Conservation (phyloP, 129 eudicot species). For the Flaveria ramosissima region DNA sequence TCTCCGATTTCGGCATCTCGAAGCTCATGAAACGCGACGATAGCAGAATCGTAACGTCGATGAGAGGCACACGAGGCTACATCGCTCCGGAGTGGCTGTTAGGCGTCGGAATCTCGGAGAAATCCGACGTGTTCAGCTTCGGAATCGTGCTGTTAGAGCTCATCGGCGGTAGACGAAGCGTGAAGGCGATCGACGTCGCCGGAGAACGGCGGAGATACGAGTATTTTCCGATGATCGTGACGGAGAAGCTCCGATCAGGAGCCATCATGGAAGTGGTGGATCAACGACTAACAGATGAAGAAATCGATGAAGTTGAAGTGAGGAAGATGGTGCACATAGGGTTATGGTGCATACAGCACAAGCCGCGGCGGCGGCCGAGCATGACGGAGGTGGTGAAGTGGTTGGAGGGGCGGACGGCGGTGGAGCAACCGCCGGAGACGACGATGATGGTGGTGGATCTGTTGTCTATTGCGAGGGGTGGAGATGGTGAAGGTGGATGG, state of each 20-base stretch:
- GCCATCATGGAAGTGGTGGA: constrained; percentile 69
- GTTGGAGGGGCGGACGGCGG: constrained; percentile 63
- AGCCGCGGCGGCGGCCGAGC: constrained; percentile 62
- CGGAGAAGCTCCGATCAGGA: constrained; percentile 55
- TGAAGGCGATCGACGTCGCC: constrained; percentile 7
- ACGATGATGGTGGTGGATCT: constrained; percentile 69
- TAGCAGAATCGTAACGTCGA: constrained; percentile 50
- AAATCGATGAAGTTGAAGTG: constrained; percentile 50
- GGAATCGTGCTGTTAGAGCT: constrained; percentile 84
- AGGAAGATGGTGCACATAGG: constrained; percentile 57
- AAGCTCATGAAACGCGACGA: constrained; percentile 66
- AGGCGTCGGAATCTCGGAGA: constrained; percentile 66
- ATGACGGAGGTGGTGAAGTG: constrained; percentile 80
- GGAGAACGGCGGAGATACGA: constrained; percentile 25
- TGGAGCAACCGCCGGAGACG: constrained; percentile 79
- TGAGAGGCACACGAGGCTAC: constrained; percentile 82
- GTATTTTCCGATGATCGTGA: constrained; percentile 65
- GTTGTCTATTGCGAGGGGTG: constrained; percentile 40
- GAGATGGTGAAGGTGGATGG: constrained; percentile 26
- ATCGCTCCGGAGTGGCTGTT: constrained; percentile 86
- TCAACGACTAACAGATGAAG: constrained; percentile 40
- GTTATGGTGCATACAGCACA: constrained; percentile 86
- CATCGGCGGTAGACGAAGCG: constrained; percentile 61
- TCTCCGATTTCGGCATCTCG: constrained; percentile 80
- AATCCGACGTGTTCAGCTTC: constrained; percentile 70